Base-by-base conservation (phyloP, 169 alveolate genomes). In the Cryptosporidium parvum region DNA sequence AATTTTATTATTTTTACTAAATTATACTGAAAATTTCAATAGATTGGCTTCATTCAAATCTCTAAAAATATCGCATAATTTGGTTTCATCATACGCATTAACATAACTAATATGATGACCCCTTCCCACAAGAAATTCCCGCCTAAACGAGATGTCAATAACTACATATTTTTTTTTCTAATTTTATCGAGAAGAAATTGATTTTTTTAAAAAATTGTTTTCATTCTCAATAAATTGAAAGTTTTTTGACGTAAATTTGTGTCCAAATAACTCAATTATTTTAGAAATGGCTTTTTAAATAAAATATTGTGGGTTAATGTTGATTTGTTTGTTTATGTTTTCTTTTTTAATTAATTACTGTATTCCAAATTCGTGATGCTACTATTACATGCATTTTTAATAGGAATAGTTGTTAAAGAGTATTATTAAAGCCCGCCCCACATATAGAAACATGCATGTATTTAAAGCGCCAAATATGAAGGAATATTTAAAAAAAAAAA, bases 21-120 rank as follows among this genome's bases (percentile, higher is more conserved):
- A 56, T 29, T n/a, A n/a, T 26, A n/a, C 37, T 44, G 29, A 23
- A 44, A 70, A 48, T 70, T 14, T 14, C 6, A 44, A 58, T 23
- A 70, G 85, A 70, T 70, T 58, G 58, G 85, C 35, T 48, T 70
- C 48, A 51, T 70, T 42, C 69, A 70, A 58, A 52, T 48, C 26
- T 70, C 85, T 58, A 70, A 44, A 70, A 45, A 70, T 70, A 14
- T 70, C 26, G 37, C 69, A 44, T 70, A 58, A 70, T n/a, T 37
- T 23, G 33, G 18, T 10, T 56, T 26, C 39, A 56, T 56, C 29
- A 56, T 23, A 23, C 18, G 1, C 26, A 53, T 10, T 42, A 10
- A 0, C 51, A 42, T 44, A 9, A 9, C 18, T 53, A 53, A n/a
- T 56, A 26, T 56, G 35, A 56, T 56, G 18, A 9, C 14, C 2